A percentile compares a stretch with the other conserved stretches of the same genome.
phyloP scores from a whole-genome alignment of 352 stramenopile genomes.

The Achlya hypogyna region DNA sequence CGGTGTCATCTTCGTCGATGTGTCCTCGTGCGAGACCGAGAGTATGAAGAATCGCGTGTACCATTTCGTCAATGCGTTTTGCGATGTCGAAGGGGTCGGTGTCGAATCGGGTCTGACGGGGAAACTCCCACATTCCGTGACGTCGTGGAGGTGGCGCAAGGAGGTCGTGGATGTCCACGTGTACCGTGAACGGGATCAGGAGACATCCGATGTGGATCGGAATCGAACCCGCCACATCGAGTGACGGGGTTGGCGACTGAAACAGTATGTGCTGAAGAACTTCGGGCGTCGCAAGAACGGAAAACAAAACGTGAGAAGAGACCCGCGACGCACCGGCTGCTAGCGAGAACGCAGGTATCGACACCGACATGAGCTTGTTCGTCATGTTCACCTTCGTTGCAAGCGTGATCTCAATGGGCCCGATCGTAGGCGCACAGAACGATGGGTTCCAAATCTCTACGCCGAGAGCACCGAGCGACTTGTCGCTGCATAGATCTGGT shows the following conservation, averaged over 20 bases:
- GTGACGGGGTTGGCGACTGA: constrained; percentile 25
- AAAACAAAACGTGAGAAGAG: constrained; percentile 36
- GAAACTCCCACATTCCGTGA: neutral
- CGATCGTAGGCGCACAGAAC: constrained; percentile 56
- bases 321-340: constrained; percentile 38
- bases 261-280: constrained; percentile 48
- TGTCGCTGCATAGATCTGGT: constrained; percentile 56
- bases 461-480: constrained; percentile 38
- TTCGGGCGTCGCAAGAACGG: constrained; percentile 36
- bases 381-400: constrained; percentile 43
- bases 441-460: constrained; percentile 66
- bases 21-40: constrained; percentile 67
- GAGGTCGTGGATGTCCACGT: constrained; percentile 43
- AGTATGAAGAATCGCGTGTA: constrained; percentile 51
- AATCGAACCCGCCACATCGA: constrained; percentile 38
- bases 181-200: constrained; percentile 60
- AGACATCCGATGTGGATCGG: constrained; percentile 56
- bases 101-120: neutral
- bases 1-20: constrained; percentile 38
- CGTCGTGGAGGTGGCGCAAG: neutral
- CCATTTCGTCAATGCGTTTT: neutral
- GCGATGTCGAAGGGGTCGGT: constrained; percentile 7
- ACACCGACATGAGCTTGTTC: constrained; percentile 36
- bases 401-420: constrained; percentile 44
- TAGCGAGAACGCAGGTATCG: constrained; percentile 46